Evolutionary conservation across 129 eudicot species (phyloP), one percentile per base, ranked within the genome.

Genomic region (Deinandra increscens): DNA sequence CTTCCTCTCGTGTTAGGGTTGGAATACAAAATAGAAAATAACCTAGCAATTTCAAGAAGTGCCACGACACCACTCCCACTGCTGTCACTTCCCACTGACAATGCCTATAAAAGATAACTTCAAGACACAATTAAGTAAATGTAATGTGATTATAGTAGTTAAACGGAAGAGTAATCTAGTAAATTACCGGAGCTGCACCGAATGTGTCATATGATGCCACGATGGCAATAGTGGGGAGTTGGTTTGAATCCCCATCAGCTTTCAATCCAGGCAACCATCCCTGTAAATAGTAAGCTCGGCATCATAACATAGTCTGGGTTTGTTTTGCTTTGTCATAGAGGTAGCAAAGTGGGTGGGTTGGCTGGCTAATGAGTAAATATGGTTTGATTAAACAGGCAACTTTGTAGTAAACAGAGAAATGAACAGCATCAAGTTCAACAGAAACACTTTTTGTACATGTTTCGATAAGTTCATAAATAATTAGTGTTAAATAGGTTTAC

Each of bases 151-250:
- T 46, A 62, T 70, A 74, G 37, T 48, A 78, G 36, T 34, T 46
- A 46, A 75, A 56, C 44, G 49, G 20, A 20, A 39, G 49, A 64
- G 54, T 26, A 17, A 48, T 49, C 31, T 19, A 39, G 79, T 46
- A 64, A 84, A 68, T 71, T 85, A 94, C 99, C 19, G 99, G 97
- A 73, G 97, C 99, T 73, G 99, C 97, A 62, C 97, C 99, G 63
- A 94, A 89, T 19, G 99, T 94, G 70, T 94, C 99, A 78, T 94
- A 94, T 61, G 99, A 87, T 63, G 99, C 99, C 76, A 94, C 99
- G 50, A 94, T 77, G 70, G 97, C 99, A 73, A 94, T 94, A 49
- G 99, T 94, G 39, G 99, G 99, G 56, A 94, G 91, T 80, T 90
- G 99, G 75, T 63, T 85, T 22, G 91, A 83, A 70, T 90, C 97